Evolutionary conservation across 306 rosid species (phyloP), one percentile per base, ranked within the genome.

Genomic region (Rubus idaeus): DNA sequence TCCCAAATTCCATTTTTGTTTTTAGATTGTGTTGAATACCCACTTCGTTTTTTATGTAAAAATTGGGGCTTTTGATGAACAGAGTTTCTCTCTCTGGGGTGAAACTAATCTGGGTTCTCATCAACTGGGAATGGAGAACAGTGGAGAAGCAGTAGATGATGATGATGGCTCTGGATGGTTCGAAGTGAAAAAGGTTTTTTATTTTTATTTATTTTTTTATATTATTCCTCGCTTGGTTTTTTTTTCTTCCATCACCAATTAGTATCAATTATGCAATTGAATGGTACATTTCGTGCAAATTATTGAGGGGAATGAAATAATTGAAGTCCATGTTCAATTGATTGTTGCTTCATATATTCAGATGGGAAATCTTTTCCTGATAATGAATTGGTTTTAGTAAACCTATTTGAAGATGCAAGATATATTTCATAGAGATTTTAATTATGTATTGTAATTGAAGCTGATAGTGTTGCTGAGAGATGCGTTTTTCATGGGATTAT

Each of bases 141-240:
- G 74, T 86, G 93, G 81, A 35, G 90, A 83, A 76, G 74, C 75
- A 23, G 86, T 37, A 51, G 98, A 91, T 86, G 98, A 92, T 86
- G 98, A 92, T 90, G 96, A 90, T 83, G 89, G 90, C 81, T 80
- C 98, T 18, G 98, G 98, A 89, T 92, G 98, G 98, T 87, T 90
- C 82, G 86, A 94, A 92, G 98, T 90, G 80, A 94, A 92, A 87
- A 94, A 92, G 98, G 98, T 91, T 42, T 52, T 52, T 35, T 78
- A 62, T 44, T 18, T 41, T 61, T 66, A 1, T 30, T 30, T 30
- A 30, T 30, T 30, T 30, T 0, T 30, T 30, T 30, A 30, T 30
- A 30, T 30, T 30, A 30, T 30, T 30, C 35, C 35, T 30, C 35
- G 35, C 1, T 71, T 45, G 52, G 47, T 16, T 70, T 75, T 79